phyloP scores from a whole-genome alignment of 208 protist species.

The Trypanosoma conorhini region DNA sequence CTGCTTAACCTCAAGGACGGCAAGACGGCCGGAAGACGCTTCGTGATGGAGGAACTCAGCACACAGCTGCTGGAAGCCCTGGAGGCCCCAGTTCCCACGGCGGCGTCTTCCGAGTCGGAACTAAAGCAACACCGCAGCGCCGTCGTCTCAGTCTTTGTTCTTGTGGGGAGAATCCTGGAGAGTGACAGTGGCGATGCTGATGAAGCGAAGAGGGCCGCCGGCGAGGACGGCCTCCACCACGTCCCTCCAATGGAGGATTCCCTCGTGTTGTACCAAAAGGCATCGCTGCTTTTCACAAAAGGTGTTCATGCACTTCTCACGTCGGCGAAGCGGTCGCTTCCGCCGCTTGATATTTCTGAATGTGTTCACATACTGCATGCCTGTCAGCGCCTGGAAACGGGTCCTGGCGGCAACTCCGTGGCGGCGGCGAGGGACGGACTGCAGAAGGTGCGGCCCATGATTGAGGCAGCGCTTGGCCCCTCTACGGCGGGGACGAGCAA shows the following conservation, averaged over 20 bases:
- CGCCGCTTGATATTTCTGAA: slow-evolving; percentile 26
- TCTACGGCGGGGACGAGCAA: slow-evolving; percentile 12
- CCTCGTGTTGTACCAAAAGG: not conserved
- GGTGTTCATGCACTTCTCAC: slow-evolving; percentile 14
- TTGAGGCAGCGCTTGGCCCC: slow-evolving; percentile 25
- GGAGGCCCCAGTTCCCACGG: slow-evolving; percentile 1
- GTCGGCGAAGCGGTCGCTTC: not conserved
- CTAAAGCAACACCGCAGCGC: slow-evolving; percentile 43
- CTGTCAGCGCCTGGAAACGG: slow-evolving; percentile 18
- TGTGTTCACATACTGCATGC: slow-evolving; percentile 26
- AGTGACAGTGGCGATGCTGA: slow-evolving; percentile 2
- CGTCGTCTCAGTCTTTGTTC: slow-evolving; percentile 60
- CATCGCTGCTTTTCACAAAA: slow-evolving; percentile 19
- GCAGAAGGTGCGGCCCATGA: slow-evolving; percentile 12
- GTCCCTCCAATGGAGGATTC: not conserved
- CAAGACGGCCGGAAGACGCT: slow-evolving; percentile 36
- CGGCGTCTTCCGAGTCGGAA: slow-evolving; percentile 11
- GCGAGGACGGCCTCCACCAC: not conserved
- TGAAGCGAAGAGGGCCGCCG: not conserved
- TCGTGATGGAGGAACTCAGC: slow-evolving; percentile 54
- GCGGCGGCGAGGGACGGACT: slow-evolving; percentile 7
- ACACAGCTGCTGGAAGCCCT: slow-evolving; percentile 8
- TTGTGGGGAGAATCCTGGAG: slow-evolving; percentile 49
- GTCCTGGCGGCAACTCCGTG: not conserved
- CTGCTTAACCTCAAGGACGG: slow-evolving; percentile 71